Conservation (phyloP, 2,329 filamentous ascomycete genomes). For the Fusarium chaquense region DNA sequence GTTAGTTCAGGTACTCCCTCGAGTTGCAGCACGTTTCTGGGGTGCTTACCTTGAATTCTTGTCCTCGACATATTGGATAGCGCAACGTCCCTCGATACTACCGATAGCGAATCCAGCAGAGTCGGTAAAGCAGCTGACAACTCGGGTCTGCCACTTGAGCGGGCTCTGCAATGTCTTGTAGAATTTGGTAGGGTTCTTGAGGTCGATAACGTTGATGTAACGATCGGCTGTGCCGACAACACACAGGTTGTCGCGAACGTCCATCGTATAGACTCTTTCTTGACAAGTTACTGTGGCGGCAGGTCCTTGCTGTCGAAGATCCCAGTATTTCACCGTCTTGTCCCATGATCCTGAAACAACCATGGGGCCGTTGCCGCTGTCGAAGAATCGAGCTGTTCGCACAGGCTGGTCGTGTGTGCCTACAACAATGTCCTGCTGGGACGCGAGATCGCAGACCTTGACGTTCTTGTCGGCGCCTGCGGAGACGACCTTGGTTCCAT, state of each 20-base stretch:
- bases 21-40: not conserved
- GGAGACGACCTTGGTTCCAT: constrained; percentile 89
- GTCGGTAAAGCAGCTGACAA: constrained; percentile 94
- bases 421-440: constrained; percentile 76
- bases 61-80: constrained; percentile 98
- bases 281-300: constrained; percentile 75
- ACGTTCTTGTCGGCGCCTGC: constrained; percentile 92
- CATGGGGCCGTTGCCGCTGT: constrained; percentile 78
- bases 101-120: constrained; percentile 93
- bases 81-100: constrained; percentile 95
- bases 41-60: constrained; percentile 82
- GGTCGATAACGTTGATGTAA: constrained; percentile 95
- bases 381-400: constrained; percentile 81
- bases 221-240: constrained; percentile 94
- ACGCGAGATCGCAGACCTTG: constrained; percentile 85
- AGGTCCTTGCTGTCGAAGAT: constrained; percentile 75
- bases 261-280: constrained; percentile 90
- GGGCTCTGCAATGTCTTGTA: constrained; percentile 98
- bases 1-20: constrained; percentile 19
- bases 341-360: constrained; percentile 94
- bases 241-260: constrained; percentile 87
- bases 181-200: constrained; percentile 87
- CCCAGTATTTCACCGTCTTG: constrained; percentile 92
- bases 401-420: constrained; percentile 89
- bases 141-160: constrained; percentile 97